Evolutionary conservation across 2,329 filamentous ascomycete genomes (phyloP), one percentile per base, ranked within the genome.

Genomic region (Fusarium sulawesiense): DNA sequence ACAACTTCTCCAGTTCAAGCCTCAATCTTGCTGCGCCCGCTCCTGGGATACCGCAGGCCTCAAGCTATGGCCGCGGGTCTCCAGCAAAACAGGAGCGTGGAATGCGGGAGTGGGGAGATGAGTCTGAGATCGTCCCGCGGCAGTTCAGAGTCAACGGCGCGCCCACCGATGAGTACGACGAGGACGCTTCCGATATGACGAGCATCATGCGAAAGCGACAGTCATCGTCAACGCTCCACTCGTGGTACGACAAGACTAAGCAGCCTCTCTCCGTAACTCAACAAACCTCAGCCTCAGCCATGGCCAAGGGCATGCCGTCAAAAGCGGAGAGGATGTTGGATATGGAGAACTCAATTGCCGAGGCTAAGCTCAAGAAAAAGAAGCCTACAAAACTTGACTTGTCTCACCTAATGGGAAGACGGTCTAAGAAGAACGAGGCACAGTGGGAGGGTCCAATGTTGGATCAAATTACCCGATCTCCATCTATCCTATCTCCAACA

Each of bases 251-350:
- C 77, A 85, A 86, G 73, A 76, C 84, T 7, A 87, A 86, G 71
- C 81, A 86, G 49, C 86, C 86, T 13, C 80, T 88, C 7, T 81
- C 85, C n/a, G 84, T 88, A 64, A 87, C 86, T 2, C 87, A 88
- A 71, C 87, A 89, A 74, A 88, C 87, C 0, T 88, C 86, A 1
- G 84, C 82, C 45, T 87, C 86, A 2, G 84, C 86, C 63, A 88
- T 89, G 83, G 85, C 86, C 23, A 88, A 86, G 70, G 86, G 85
- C 6, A 75, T 84, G 7, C 85, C 86, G 0, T 73, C 80, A 46
- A 87, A 87, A 70, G 80, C 83, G 1, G 81, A 80, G 55, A 78
- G 79, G 42, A 73, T 86, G 48, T 78, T 87, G 23, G 84, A 86
- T 67, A 80, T 85, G 57, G 82, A 85, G 69, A 69, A 75, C 74